phyloP scores from a whole-genome alignment of 306 rosid genomes.

The Hylodesmum podocarpum region DNA sequence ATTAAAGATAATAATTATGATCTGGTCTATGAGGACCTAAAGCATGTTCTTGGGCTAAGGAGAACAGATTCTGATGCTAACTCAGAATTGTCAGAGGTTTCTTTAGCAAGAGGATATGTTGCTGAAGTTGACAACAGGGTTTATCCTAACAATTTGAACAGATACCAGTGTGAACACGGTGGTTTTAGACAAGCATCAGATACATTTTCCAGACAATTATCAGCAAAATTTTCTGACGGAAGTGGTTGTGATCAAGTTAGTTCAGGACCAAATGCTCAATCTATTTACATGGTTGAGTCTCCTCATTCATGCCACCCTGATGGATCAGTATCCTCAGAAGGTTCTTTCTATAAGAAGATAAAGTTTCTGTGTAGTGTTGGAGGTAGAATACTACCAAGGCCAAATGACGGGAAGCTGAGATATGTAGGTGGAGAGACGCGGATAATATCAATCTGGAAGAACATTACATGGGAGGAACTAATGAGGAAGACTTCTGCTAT shows the following conservation, averaged over 20 bases:
- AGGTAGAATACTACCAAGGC: slow-evolving; percentile 85
- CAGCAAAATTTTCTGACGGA: slow-evolving; percentile 45
- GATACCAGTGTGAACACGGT: slow-evolving; percentile 51
- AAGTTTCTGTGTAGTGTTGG: slow-evolving; percentile 94
- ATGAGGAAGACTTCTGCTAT: slow-evolving; percentile 64
- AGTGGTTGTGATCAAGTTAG: slow-evolving; percentile 30
- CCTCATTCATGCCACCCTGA: slow-evolving; percentile 51
- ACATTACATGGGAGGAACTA: slow-evolving; percentile 59
- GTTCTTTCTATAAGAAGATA: slow-evolving; percentile 53
- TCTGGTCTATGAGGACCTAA: slow-evolving; percentile 48
- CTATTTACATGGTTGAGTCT: slow-evolving; percentile 45
- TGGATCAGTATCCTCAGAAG: slow-evolving; percentile 48
- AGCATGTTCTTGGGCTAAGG: slow-evolving; percentile 41
- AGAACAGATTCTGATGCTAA: slow-evolving; percentile 49
- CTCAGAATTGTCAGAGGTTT: slow-evolving; percentile 50
- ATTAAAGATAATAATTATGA: slow-evolving; percentile 42
- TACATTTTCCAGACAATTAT: slow-evolving; percentile 41
- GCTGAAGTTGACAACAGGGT: slow-evolving; percentile 52
- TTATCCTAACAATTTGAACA: slow-evolving; percentile 43
- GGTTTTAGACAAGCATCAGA: slow-evolving; percentile 44
- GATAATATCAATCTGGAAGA: slow-evolving; percentile 63
- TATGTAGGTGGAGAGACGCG: slow-evolving; percentile 94
- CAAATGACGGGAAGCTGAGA: slow-evolving; percentile 80
- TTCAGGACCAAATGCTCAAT: slow-evolving; percentile 40
- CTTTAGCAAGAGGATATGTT: slow-evolving; percentile 37